Conservation (phyloP, 192 early-diverging fungal genomes). For the Entrophospora sp. region DNA sequence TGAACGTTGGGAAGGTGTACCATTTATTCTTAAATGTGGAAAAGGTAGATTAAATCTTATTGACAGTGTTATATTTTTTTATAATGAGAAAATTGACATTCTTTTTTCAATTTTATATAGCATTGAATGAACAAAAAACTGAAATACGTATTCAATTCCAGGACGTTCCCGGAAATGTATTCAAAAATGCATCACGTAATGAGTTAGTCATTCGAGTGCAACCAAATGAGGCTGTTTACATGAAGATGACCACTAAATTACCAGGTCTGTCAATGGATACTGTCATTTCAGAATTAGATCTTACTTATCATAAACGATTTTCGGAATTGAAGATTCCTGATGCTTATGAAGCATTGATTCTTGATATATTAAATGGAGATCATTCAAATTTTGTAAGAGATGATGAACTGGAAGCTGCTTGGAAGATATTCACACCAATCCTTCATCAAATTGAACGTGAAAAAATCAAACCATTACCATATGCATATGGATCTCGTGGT, state of each 20-base stretch:
- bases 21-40: slow-evolving; percentile 80
- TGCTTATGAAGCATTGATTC: slow-evolving; percentile 92
- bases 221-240: slow-evolving; percentile 90
- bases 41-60: slow-evolving; percentile 49
- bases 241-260: slow-evolving; percentile 95
- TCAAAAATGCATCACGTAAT: slow-evolving; percentile 72
- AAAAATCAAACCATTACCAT: slow-evolving; percentile 48
- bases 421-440: slow-evolving; percentile 96
- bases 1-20: slow-evolving; percentile 91
- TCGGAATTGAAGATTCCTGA: slow-evolving; percentile 87
- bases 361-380: slow-evolving; percentile 86
- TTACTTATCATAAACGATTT: slow-evolving; percentile 88
- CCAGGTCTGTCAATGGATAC: slow-evolving; percentile 81
- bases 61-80: neutral
- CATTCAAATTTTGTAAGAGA: slow-evolving; percentile 92
- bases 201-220: slow-evolving; percentile 94
- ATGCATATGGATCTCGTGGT: slow-evolving; percentile 77
- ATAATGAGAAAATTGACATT: too few species aligned
- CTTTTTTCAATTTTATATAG: slow-evolving; percentile 22
- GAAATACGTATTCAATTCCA: slow-evolving; percentile 96
- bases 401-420: slow-evolving; percentile 91
- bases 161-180: slow-evolving; percentile 78
- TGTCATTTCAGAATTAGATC: slow-evolving; percentile 85
- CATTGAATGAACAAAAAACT: slow-evolving; percentile 86
- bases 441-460: slow-evolving; percentile 67